Evolutionary conservation across 257 asterid species (phyloP).

Genomic region (Apocynum venetum): DNA sequence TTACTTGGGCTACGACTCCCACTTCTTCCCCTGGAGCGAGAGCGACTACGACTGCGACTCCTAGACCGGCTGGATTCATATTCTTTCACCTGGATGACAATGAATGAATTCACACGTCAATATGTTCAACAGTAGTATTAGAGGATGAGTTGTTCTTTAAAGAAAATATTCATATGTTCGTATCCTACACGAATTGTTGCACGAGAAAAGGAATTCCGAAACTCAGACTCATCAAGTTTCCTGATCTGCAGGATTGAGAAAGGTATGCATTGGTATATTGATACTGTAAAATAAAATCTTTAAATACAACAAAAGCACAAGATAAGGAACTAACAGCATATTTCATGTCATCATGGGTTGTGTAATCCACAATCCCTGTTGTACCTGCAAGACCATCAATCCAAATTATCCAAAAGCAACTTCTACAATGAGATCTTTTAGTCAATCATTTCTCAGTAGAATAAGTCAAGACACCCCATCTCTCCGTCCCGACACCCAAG

Average conservation of each 20-base stretch:
- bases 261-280: neutral
- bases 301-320: neutral
- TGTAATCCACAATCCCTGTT: slow-evolving; percentile 89
- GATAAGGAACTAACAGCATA: slow-evolving; percentile 61
- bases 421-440: neutral
- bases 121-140: neutral
- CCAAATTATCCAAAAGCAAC: neutral
- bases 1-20: slow-evolving; percentile 60
- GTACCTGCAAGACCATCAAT: slow-evolving; percentile 49
- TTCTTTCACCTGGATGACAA: slow-evolving; percentile 65
- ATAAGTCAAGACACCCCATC: neutral
- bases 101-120: slow-evolving; percentile 7
- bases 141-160: neutral
- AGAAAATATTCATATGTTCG: slow-evolving; percentile 1
- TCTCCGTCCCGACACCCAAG: neutral
- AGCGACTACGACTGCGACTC: slow-evolving; percentile 78
- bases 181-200: slow-evolving; percentile 66
- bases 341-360: slow-evolving; percentile 82
- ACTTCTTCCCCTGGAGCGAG: slow-evolving; percentile 67
- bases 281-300: neutral
- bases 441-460: neutral
- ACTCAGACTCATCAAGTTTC: slow-evolving; percentile 94
- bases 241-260: slow-evolving; percentile 48
- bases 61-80: slow-evolving; percentile 72
- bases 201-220: slow-evolving; percentile 84